Evolutionary conservation across 306 rosid genomes (phyloP).

Genomic region (Mimosa bimucronata): DNA sequence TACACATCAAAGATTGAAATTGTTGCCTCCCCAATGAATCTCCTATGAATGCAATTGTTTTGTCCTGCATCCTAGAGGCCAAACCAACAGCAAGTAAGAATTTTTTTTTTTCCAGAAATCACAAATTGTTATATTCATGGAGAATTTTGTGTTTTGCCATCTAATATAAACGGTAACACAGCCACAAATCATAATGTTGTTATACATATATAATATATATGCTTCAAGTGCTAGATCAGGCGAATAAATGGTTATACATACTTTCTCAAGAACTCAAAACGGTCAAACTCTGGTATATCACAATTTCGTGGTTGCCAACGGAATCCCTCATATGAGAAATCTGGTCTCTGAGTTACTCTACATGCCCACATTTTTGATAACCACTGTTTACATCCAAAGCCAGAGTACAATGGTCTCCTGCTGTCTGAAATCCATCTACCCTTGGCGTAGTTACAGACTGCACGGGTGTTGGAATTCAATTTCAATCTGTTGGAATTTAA

Average conservation of each 20-base stretch:
- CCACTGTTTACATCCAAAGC: constrained; percentile 11
- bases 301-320: constrained; percentile 10
- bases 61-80: constrained; percentile 10
- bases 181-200: background rate
- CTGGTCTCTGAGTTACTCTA: constrained; percentile 10
- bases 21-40: constrained; percentile 19
- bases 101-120: background rate
- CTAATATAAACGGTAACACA: background rate
- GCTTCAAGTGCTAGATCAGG: background rate
- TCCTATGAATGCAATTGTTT: constrained; percentile 14
- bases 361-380: constrained; percentile 17
- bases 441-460: constrained; percentile 20
- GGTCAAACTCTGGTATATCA: constrained; percentile 17
- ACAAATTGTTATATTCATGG: constrained; percentile 4
- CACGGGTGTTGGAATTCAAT: background rate
- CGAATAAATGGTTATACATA: background rate
- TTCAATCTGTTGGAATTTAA: background rate
- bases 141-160: background rate
- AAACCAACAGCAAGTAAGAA: background rate
- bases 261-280: constrained; percentile 24
- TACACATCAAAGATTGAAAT: constrained; percentile 21
- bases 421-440: constrained; percentile 24
- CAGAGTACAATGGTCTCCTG: constrained; percentile 17
- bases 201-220: background rate
- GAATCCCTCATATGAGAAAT: constrained; percentile 18